These are phyloP conservation scores for Lepidium campestre DNA, from an alignment of 441 rosid species.

Conservation along the genomic window DNA sequence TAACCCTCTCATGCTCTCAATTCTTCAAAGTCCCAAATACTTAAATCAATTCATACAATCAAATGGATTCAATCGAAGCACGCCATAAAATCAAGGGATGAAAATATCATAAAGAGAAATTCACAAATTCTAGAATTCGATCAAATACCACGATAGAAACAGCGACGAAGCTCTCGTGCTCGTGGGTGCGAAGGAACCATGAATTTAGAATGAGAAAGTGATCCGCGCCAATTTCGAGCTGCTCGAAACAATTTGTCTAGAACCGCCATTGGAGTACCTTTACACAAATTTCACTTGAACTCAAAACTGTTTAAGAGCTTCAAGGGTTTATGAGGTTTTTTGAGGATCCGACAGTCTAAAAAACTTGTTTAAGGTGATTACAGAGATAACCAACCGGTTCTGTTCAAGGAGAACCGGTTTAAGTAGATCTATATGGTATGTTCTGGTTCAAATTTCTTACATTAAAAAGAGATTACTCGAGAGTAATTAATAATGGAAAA, in stretches of 20 bases:
- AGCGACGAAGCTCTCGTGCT: slow-evolving; percentile 21
- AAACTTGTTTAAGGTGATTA: not conserved
- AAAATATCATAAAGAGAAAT: not conserved
- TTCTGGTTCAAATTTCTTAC: not conserved
- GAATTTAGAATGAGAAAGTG: slow-evolving; percentile 24
- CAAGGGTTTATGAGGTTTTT: slow-evolving; percentile 19
- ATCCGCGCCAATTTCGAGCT: slow-evolving; percentile 32
- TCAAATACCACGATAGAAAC: slow-evolving; percentile 29
- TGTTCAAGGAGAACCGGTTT: not conserved
- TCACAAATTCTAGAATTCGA: not conserved
- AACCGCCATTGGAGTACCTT: slow-evolving; percentile 32
- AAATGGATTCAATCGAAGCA: not conserved
- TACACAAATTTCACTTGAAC: not conserved
- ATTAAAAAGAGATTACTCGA: not conserved
- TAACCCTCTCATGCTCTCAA: not conserved
- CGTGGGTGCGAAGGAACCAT: slow-evolving; percentile 21
- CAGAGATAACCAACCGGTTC: slow-evolving; percentile 9
- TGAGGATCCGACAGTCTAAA: not conserved
- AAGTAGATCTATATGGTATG: not conserved
- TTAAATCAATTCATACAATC: not conserved
- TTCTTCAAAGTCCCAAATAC: not conserved
- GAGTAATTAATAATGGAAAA: not conserved
- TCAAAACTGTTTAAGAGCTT: not conserved
- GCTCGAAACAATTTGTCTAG: slow-evolving; percentile 33
- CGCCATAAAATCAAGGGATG: not conserved